phyloP scores from a whole-genome alignment of 139 green algal genomes.

The Chlorella sp. region DNA sequence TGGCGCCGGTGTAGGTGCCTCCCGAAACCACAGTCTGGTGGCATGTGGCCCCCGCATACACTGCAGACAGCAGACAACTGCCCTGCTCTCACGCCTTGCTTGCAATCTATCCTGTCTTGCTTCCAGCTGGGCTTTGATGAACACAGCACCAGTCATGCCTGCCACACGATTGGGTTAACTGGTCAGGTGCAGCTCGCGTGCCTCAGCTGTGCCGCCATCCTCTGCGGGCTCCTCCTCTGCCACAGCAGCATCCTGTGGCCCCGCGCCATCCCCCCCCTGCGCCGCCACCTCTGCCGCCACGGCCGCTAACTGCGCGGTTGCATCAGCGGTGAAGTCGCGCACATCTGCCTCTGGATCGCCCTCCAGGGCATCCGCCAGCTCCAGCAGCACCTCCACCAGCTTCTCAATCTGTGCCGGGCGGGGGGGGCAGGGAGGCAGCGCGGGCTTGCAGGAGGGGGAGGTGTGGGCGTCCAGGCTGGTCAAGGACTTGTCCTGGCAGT shows the following conservation, averaged over 20 bases:
- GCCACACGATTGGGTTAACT: neutral
- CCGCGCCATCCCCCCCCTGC: neutral
- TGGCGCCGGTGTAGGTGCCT: too few species aligned
- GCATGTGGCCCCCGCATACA: too few species aligned
- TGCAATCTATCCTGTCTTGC: too few species aligned
- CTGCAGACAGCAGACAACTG: too few species aligned
- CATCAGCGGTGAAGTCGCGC: neutral
- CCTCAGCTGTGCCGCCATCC: neutral
- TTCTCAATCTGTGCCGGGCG: neutral
- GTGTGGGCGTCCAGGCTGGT: neutral
- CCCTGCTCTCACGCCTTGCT: too few species aligned
- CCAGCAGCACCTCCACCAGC: slow-evolving; percentile 47
- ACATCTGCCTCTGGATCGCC: slow-evolving; percentile 13
- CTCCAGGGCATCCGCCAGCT: neutral
- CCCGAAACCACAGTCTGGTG: too few species aligned
- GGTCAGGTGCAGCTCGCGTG: neutral
- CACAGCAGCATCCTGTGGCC: too few species aligned
- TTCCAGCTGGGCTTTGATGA: too few species aligned
- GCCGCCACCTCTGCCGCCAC: neutral
- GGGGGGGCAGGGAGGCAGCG: neutral
- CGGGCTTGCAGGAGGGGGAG: neutral
- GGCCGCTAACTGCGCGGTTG: neutral
- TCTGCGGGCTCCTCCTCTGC: neutral
- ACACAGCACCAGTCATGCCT: too few species aligned
- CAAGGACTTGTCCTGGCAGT: too few species aligned